Evolutionary conservation across 495 filamentous ascomycete species (phyloP), one percentile per base, ranked within the genome.

Genomic region (Daldinia concentrica): DNA sequence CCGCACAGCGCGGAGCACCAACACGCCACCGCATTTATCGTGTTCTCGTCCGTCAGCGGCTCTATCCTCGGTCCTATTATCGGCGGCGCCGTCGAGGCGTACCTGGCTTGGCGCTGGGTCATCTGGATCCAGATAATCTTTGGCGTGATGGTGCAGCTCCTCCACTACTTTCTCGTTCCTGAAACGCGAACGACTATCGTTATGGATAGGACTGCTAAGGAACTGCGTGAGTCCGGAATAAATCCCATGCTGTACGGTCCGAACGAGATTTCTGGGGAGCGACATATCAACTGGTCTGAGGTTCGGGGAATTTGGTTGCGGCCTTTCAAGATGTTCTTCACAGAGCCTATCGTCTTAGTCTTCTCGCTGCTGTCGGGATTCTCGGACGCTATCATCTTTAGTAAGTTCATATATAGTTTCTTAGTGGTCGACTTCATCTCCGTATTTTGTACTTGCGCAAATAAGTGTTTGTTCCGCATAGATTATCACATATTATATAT

Each of bases 271-370:
- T 26, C 27, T 4, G 68, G 50, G 9, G 50, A 45, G 37, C 59
- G 26, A 9, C 55, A 45, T 11, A 34, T 91, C 80, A 85, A 85
- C 24, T 77, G 80, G 58, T 82, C 80, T 26, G 87, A 91, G 62
- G 77, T 90, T 36, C 62, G 88, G 27, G 60, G 80, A 15, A 86
- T 84, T 62, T 89, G 85, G 85, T 72, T 84, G 30, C 86, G 87
- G n/a, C 87, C 87, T 0, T 89, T 89, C 81, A 78, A 76, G 58
- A 89, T 89, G 87, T 88, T 88, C 75, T 29, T 88, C 24, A 87
- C 84, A 14, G 87, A 89, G 74, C 87, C 87, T 2, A 89, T 89
- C 66, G 87, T 89, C n/a, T 78, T 89, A 61, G 80, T 78, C 24
- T 79, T 88, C 7, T 89, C 87, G 26, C 74, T 88, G 5, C 70